These are phyloP conservation scores for Phytopythium ostracodes DNA, from an alignment of 352 stramenopile genomes.

Conservation along the genomic window DNA sequence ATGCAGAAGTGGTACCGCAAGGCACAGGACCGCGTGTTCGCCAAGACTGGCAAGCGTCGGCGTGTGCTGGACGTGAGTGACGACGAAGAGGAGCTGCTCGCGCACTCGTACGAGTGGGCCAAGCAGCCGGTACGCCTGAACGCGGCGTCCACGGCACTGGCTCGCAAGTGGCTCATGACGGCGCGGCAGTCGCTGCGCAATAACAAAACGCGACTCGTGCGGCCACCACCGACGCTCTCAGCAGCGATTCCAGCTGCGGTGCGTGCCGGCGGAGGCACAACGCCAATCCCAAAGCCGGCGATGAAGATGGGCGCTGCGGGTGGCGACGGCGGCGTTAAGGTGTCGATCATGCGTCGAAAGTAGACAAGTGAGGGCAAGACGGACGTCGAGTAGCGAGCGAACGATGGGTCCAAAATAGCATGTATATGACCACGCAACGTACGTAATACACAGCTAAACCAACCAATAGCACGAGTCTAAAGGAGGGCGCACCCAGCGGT, in stretches of 20 bases:
- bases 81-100: slow-evolving; percentile 78
- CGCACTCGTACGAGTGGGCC: slow-evolving; percentile 72
- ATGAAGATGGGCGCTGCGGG: slow-evolving; percentile 75
- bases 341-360: slow-evolving; percentile 67
- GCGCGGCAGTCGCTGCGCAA: slow-evolving; percentile 53
- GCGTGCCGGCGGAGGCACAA: slow-evolving; percentile 28
- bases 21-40: slow-evolving; percentile 88
- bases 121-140: slow-evolving; percentile 67
- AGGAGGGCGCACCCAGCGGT: neutral
- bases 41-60: slow-evolving; percentile 54
- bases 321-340: slow-evolving; percentile 35
- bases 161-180: slow-evolving; percentile 73
- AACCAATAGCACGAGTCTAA: neutral
- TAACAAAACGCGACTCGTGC: slow-evolving; percentile 16
- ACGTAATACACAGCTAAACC: slow-evolving; percentile 5
- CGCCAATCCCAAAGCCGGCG: slow-evolving; percentile 60
- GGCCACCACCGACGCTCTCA: slow-evolving; percentile 43
- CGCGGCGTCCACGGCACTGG: slow-evolving; percentile 75
- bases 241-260: slow-evolving; percentile 52
- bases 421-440: neutral
- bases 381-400: neutral
- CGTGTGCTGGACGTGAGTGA: slow-evolving; percentile 78
- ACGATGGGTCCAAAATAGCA: neutral
- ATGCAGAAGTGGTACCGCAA: slow-evolving; percentile 91
- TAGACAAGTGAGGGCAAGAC: slow-evolving; percentile 16